phyloP scores from a whole-genome alignment of 495 filamentous ascomycete genomes.

The Penicillium riverlandense region DNA sequence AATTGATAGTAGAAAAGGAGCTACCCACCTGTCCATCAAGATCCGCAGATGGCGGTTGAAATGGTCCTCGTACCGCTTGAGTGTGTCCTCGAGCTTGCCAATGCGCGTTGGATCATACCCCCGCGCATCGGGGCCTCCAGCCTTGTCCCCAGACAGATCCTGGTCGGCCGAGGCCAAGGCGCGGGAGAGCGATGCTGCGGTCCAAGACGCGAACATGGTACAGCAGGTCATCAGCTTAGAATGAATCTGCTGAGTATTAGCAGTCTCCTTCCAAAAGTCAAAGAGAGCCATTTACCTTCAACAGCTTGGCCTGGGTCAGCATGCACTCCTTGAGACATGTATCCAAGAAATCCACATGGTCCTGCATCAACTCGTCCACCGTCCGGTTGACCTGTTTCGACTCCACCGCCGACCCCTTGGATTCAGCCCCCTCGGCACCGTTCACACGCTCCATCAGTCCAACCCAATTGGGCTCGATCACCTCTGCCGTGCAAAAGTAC shows the following conservation, averaged over 20 bases:
- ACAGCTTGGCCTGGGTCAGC: slow-evolving; percentile 89
- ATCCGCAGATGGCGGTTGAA: slow-evolving; percentile 89
- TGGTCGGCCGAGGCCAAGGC: slow-evolving; percentile 72
- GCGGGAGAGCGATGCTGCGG: slow-evolving; percentile 62
- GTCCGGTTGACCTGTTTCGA: slow-evolving; percentile 62
- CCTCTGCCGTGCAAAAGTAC: slow-evolving; percentile 94
- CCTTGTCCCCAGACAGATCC: slow-evolving; percentile 49
- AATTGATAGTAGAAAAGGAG: background rate
- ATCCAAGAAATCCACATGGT: slow-evolving; percentile 96
- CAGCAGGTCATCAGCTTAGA: slow-evolving; percentile 91
- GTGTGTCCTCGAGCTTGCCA: slow-evolving; percentile 72
- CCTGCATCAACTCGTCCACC: slow-evolving; percentile 97
- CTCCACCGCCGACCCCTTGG: slow-evolving; percentile 42
- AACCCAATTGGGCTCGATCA: slow-evolving; percentile 97
- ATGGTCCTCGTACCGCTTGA: slow-evolving; percentile 84
- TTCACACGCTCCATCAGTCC: slow-evolving; percentile 78
- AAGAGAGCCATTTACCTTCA: slow-evolving; percentile 57
- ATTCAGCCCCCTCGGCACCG: slow-evolving; percentile 50
- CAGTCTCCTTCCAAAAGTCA: slow-evolving; percentile 1
- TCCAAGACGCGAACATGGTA: slow-evolving; percentile 85
- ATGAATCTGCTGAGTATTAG: slow-evolving; percentile 63
- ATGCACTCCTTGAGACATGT: slow-evolving; percentile 98
- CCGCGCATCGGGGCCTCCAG: slow-evolving; percentile 25
- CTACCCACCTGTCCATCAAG: slow-evolving; percentile 64
- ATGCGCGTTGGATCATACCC: slow-evolving; percentile 57